Evolutionary conservation across 768 basidiomycete genomes (phyloP), one percentile per base, ranked within the genome.

Genomic region (Tylopilus subfusipes): DNA sequence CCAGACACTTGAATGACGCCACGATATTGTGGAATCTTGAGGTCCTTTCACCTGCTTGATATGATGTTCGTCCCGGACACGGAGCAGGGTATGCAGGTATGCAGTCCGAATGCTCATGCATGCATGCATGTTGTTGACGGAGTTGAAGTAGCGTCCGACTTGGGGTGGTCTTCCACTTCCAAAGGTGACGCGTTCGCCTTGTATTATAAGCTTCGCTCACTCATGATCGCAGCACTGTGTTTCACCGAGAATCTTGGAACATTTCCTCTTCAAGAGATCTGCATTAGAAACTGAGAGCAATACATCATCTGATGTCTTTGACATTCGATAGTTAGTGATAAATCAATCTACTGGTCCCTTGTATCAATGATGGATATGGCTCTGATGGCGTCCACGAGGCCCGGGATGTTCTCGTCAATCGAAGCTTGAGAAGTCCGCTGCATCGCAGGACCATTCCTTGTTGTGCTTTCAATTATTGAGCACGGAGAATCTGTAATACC

Each of bases 401-500:
- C 29, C 11, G 25, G 16, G 25, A 66, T 43, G 50, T 50, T 50
- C 1, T 53, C 38, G 7, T 56, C 56, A 50, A 50, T 39, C 27
- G 50, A 52, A 34, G 51, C 21, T 13, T 30, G 25, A 14, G 33
- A 31, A 42, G 16, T 47, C 21, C n/a, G 38, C 25, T 31, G 34
- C 16, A n/a, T 33, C 12, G 42, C 25, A 21, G 42, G 36, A n/a
- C 21, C 30, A 16, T 36, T 47, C 12, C 3, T 53, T 6, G 48
- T 42, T 29, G 52, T 40, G 29, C 34, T 48, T 16, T 24, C 50
- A 38, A 50, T 21, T 2, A 44, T 42, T 3, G 25, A 38, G 33
- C 21, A 29, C 3, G 62, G 63, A 31, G 68, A 61, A 21, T 62
- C 67, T 68, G 27, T 7, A 34, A 40, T n/a, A 25, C 5, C n/a